Base-by-base conservation (phyloP, 257 asterid species). In the Mitragyna speciosa region DNA sequence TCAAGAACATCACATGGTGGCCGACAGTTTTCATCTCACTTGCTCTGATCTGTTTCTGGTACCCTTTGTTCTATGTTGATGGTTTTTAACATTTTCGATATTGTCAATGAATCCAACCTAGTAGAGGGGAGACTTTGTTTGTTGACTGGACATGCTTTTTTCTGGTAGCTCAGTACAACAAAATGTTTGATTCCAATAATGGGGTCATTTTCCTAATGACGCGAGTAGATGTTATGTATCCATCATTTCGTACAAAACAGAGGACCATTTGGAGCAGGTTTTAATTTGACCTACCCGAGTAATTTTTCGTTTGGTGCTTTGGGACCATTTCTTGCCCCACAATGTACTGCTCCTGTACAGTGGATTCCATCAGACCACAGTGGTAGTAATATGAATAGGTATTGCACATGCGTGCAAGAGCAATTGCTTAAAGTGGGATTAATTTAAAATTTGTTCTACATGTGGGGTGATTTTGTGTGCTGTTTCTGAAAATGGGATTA, bases 51-150 rank as follows among this genome's bases (percentile, higher is more conserved):
- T 49, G 24, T 9, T 19, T 6, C 12, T 63, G 36, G 72, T 31
- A 28, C 63, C 79, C 63, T 61, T 63, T 15, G 16, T 30, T 66
- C 17, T 7, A 10, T 26, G 43, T 43, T 16, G 28, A 16, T 59
- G 70, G 59, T 15, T 61, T n/a, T 51, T 26, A 58, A 24, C 30
- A 45, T 54, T 5, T 74, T 5, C 0, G 12, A 7, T 75, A n/a
- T 61, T 61, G 79, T 76, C 79, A 45, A 76, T n/a, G 72, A 11
- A 47, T 76, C 72, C 47, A 45, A 26, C 72, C 61, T 63, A 63
- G 63, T 47, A 15, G 72, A 76, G 63, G 36, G 36, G 48, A 19
- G 30, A 10, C 45, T n/a, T 45, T 47, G 45, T 26, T 19, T 7
- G 10, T 7, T 17, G 14, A 3, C 7, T 0, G 70, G 41, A 39